A percentile compares a stretch with the other conserved stretches of the same genome.
Evolutionary conservation across 2,329 filamentous ascomycete species (phyloP).

Genomic region (Penicillium sp.): DNA sequence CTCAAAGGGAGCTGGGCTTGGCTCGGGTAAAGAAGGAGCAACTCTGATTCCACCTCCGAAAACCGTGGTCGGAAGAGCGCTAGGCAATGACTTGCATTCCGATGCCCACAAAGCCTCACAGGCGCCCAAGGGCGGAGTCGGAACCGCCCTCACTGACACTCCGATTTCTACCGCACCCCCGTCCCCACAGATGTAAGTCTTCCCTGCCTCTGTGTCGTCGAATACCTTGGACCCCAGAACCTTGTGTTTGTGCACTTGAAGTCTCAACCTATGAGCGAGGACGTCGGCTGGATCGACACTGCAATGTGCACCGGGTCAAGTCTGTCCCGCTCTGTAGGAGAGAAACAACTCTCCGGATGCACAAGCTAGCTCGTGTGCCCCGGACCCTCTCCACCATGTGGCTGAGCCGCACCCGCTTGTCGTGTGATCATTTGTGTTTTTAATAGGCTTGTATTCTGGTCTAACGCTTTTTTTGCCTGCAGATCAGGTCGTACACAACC

Average conservation of each 20-base stretch:
- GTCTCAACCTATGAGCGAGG: conserved; percentile 12
- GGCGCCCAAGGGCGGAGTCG: conserved; percentile 49
- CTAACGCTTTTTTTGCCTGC: conserved; percentile 3
- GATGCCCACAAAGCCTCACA: conserved; percentile 38
- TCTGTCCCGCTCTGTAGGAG: neutral
- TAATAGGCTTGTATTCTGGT: neutral
- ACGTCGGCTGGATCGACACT: conserved; percentile 4
- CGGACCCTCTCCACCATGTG: conserved; percentile 3
- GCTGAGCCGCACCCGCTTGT: conserved; percentile 2
- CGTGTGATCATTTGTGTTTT: conserved; percentile 3
- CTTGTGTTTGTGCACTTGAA: conserved; percentile 3
- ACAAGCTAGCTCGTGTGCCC: conserved; percentile 1
- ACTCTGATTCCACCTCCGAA: conserved; percentile 39
- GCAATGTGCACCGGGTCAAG: conserved; percentile 8
- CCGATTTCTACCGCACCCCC: conserved; percentile 62
- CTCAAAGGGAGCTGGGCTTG: conserved; percentile 24
- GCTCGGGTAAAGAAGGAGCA: conserved; percentile 30
- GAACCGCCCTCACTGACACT: conserved; percentile 61
- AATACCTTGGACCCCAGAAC: conserved; percentile 4
- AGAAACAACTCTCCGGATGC: neutral
- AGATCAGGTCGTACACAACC: conserved; percentile 26
- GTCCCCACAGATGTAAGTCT: conserved; percentile 62
- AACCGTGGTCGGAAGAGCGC: conserved; percentile 43
- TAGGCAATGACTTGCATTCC: conserved; percentile 43
- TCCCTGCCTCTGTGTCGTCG: conserved; percentile 20